Base-by-base conservation (phyloP, 768 basidiomycete genomes). In the Wakefieldia striispora region DNA sequence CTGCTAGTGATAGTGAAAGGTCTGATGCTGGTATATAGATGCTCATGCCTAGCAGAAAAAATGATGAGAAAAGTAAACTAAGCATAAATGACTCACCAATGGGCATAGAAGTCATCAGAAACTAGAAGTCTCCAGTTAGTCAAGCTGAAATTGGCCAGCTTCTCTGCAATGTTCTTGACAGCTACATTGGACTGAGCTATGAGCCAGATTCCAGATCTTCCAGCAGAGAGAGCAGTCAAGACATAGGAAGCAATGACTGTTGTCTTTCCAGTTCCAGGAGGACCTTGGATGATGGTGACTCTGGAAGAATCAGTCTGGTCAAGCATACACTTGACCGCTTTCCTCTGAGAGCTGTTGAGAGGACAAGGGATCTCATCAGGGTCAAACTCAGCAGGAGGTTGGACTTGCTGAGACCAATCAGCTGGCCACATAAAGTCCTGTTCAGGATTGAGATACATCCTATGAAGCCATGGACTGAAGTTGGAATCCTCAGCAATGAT, bases 91-190 rank as follows among this genome's bases (percentile, higher is more conserved):
- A 63, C 77, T 63, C 56, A 88, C 88, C 89, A 90, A 51, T 74
- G 75, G 62, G 64, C 66, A 55, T 81, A 75, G 60, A 91, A 93
- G 1, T 84, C 79, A 69, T 59, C 69, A 1, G 90, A 85, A n/a
- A 91, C 84, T 3, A 92, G 62, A 2, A 93, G 72, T 52, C 72
- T 82, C 78, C 82, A 93, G 9, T 77, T 55, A 3, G 56, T 38
- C 50, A 88, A 80, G 0, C 70, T 74, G 60, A 78, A 70, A 8
- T 75, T 66, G n/a, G 72, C 66, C 16, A 93, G 70, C 70, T 90
- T 89, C 60, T 88, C 86, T 45, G 88, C 90, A 70, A 93, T 91
- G 56, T 93, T 92, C 66, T 90, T 91, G 19, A 92, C 91, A 40
- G 88, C 91, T 42, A 92, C 81, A 72, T 93, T 93, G 16, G 86